Evolutionary conservation across 2,329 filamentous ascomycete species (phyloP).

Genomic region (Colletotrichum sp.): DNA sequence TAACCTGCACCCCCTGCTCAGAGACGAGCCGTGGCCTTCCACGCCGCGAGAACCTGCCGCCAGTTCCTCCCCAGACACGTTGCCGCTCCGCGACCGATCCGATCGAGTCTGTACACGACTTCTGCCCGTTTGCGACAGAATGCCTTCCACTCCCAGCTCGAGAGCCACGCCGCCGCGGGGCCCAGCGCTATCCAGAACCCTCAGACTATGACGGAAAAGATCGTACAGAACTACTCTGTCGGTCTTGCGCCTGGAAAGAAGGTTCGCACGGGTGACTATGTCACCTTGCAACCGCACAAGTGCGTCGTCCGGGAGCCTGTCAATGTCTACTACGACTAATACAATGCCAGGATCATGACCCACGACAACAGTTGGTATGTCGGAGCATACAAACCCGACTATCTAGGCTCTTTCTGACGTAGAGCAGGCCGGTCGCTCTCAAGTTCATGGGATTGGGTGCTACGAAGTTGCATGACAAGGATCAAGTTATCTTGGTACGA

Average conservation of each 20-base stretch:
- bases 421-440: background rate
- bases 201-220: conserved; percentile 92
- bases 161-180: conserved; percentile 54
- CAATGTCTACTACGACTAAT: conserved; percentile 41
- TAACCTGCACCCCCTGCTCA: background rate
- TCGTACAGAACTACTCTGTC: conserved; percentile 82
- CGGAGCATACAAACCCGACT: conserved; percentile 24
- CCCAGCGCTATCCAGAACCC: conserved; percentile 41
- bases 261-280: conserved; percentile 83
- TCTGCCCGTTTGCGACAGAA: conserved; percentile 41
- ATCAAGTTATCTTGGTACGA: conserved; percentile 74
- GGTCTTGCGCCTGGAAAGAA: conserved; percentile 76
- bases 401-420: background rate
- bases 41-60: conserved; percentile 34
- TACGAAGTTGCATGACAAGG: conserved; percentile 70
- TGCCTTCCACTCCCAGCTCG: conserved; percentile 69
- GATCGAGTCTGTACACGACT: conserved; percentile 5
- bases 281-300: conserved; percentile 68
- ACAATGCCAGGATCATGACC: conserved; percentile 62
- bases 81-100: background rate
- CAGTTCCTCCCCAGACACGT: conserved; percentile 52
- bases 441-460: conserved; percentile 40
- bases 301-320: conserved; percentile 30
- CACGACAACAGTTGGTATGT: conserved; percentile 87
- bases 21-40: conserved; percentile 33